Evolutionary conservation across 441 rosid species (phyloP).

Genomic region (Melastoma candidum): DNA sequence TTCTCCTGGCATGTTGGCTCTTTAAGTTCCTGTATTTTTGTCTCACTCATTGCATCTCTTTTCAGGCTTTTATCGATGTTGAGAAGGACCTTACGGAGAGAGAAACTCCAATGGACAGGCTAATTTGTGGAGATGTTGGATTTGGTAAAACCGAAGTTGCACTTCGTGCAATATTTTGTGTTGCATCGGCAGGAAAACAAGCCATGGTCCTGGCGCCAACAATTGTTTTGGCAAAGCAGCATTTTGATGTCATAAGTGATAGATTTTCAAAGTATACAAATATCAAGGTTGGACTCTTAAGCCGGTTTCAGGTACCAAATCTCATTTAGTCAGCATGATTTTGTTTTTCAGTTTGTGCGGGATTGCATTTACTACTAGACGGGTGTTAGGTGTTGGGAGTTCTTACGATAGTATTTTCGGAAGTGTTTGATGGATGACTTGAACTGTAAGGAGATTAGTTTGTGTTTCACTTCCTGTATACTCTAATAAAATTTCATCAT

Average conservation of each 20-base stretch:
- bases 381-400: too few relatives aligned
- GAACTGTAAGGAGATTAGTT: too few relatives aligned
- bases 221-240: constrained; percentile 91
- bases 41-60: constrained; percentile 18
- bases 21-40: background rate
- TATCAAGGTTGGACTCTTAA: constrained; percentile 72
- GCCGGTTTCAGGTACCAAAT: constrained; percentile 81
- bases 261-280: constrained; percentile 56
- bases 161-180: constrained; percentile 84
- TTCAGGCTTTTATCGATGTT: constrained; percentile 90
- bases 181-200: constrained; percentile 81
- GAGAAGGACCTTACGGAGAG: constrained; percentile 88
- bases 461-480: too few relatives aligned
- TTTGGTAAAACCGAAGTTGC: constrained; percentile 99
- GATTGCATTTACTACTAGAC: too few relatives aligned
- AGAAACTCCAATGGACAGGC: constrained; percentile 94
- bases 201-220: constrained; percentile 98
- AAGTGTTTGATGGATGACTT: too few relatives aligned
- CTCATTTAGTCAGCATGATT: constrained; percentile 2
- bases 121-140: constrained; percentile 97
- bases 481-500: too few relatives aligned
- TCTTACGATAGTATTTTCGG: too few relatives aligned
- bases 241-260: constrained; percentile 77
- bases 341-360: too few relatives aligned
- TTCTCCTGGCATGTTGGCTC: too few relatives aligned